These are phyloP conservation scores for Aureobasidium lini DNA, from an alignment of 2,329 filamentous ascomycete species.

Conservation along the genomic window DNA sequence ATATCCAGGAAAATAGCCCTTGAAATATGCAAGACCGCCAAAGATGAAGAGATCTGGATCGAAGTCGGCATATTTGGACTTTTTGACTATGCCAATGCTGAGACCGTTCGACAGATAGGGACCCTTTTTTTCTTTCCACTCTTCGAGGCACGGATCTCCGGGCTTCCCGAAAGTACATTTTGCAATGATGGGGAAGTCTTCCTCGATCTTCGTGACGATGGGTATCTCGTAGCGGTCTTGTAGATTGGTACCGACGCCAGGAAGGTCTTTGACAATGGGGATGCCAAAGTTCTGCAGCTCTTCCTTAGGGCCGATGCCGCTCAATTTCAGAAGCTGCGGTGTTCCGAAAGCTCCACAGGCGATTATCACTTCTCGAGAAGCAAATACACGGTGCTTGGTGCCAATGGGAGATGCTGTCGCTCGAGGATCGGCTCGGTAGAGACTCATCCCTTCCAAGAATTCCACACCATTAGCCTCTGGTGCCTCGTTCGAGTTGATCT, in stretches of 20 bases:
- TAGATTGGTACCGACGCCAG: slow-evolving; percentile 58
- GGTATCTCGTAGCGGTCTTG: slow-evolving; percentile 55
- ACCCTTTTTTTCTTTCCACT: slow-evolving; percentile 36
- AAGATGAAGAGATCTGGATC: slow-evolving; percentile 45
- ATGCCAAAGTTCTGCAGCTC: slow-evolving; percentile 50
- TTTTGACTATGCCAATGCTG: slow-evolving; percentile 39
- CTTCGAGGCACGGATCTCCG: no score
- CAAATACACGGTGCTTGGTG: no score
- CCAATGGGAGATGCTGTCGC: no score
- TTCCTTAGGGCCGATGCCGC: slow-evolving; percentile 51
- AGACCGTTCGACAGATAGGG: slow-evolving; percentile 46
- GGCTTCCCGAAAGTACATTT: slow-evolving; percentile 41
- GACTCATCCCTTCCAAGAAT: slow-evolving; percentile 32
- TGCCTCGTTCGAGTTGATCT: slow-evolving; percentile 58
- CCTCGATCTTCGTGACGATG: slow-evolving; percentile 46
- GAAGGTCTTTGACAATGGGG: slow-evolving; percentile 46
- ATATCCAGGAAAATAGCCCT: slow-evolving; percentile 51
- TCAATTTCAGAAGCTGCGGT: slow-evolving; percentile 58
- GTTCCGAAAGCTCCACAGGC: slow-evolving; percentile 53
- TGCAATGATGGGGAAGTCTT: slow-evolving; percentile 30
- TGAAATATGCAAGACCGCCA: slow-evolving; percentile 48
- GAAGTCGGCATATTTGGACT: slow-evolving; percentile 33
- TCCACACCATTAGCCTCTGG: slow-evolving; percentile 39
- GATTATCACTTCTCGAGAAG: slow-evolving; percentile 40
- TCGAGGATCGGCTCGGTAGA: slow-evolving; percentile 36